Percentiles rank a stretch among this genome's conserved stretches.
phyloP scores from a whole-genome alignment of 257 asterid genomes.

The Solanum appendiculatum region DNA sequence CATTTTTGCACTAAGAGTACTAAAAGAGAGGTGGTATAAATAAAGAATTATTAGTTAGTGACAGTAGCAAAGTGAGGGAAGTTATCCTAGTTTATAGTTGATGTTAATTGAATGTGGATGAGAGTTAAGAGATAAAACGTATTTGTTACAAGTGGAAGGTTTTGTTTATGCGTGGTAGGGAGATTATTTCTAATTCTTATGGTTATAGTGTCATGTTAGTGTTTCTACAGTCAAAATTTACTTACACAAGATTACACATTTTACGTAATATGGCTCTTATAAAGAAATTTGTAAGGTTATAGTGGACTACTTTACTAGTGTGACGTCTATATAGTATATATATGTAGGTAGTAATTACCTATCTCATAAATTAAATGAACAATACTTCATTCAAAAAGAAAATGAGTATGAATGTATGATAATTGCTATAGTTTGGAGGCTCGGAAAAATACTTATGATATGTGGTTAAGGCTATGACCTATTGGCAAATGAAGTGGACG shows the following conservation, averaged over 20 bases:
- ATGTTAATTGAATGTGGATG: constrained; percentile 42
- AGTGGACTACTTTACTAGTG: not conserved
- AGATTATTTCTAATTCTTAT: constrained; percentile 27
- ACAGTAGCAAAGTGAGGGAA: constrained; percentile 28
- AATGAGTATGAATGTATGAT: not conserved
- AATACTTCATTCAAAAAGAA: not conserved
- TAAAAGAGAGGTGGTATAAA: not conserved
- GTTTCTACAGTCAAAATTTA: not conserved
- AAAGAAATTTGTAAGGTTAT: not conserved
- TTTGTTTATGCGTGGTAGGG: constrained; percentile 11
- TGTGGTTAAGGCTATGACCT: not conserved
- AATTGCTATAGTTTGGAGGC: not conserved
- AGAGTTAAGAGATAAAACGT: constrained; percentile 13
- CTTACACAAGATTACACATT: not conserved
- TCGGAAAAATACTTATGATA: not conserved
- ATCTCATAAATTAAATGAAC: not conserved
- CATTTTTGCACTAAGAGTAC: not conserved
- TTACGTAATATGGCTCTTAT: not conserved
- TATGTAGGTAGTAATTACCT: not conserved
- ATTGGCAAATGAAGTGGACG: not conserved
- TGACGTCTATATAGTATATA: not conserved
- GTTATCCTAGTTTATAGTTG: constrained; percentile 53
- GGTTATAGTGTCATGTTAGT: constrained; percentile 3
- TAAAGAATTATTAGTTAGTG: constrained; percentile 10
- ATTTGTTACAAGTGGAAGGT: constrained; percentile 26